Base-by-base conservation (phyloP, 371 early-diverging fungal genomes). In the Parasitella parasitica region DNA sequence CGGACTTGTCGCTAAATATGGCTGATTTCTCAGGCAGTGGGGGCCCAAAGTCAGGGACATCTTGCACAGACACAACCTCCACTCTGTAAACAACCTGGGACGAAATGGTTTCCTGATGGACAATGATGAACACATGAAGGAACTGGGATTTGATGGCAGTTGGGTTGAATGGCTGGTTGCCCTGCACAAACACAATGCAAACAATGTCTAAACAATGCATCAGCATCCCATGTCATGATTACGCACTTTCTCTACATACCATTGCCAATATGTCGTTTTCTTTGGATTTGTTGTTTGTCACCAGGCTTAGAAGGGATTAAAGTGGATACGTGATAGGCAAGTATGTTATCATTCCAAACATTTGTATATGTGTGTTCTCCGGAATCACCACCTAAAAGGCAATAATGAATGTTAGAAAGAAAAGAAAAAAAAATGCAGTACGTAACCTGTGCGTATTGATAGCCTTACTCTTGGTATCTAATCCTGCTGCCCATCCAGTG, bases 241-340 rank as follows among this genome's bases (percentile, higher is more conserved):
- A 46, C 46, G 46, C 24, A 22, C 37, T 57, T 24, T 46, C 52
- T 53, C 18, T 34, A 57, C 13, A 41, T 76, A 81, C 81, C 93
- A 72, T 94, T 94, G 43, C 95, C 95, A 43, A 94, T 91, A 70
- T 93, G 94, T 20, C 93, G 77, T 66, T 94, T 94, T 46, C 90
- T 76, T 63, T 93, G 92, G 37, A 94, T 81, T 63, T 93, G 93
- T 63, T 94, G 93, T 38, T 80, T 80, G 66, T 94, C 94, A 12
- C 81, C 83, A 12, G 73, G 78, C 53, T 80, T 85, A 61, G 76
- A 86, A 11, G 95, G 95, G n/a, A 95, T 80, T 38, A 91, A 63
- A 0, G 94, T 85, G 3, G 93, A 83, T 8, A 94, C 91, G 70
- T 95, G 95, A 73, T 90, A 95, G 77, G 92, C 92, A 55, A 95